phyloP scores from a whole-genome alignment of 2,329 filamentous ascomycete genomes.

The Monosporascus sp. region DNA sequence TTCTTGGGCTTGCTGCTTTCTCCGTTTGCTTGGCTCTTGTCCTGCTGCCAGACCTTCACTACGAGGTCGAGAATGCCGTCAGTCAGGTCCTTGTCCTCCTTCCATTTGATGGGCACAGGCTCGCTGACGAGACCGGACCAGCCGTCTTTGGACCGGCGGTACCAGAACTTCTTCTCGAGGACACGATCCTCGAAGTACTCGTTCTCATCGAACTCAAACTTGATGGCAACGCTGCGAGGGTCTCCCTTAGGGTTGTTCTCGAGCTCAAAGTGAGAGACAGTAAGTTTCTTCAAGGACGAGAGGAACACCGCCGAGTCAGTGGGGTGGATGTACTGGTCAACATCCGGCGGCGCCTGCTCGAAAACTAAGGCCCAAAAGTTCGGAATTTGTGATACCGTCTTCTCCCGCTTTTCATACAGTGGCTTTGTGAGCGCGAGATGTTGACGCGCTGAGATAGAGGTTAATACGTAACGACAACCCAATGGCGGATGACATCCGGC shows the following conservation, averaged over 20 bases:
- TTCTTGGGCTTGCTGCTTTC: slow-evolving; percentile 27
- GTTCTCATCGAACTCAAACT: slow-evolving; percentile 75
- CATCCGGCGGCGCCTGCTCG: slow-evolving; percentile 76
- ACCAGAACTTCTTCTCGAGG: slow-evolving; percentile 90
- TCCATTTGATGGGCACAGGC: slow-evolving; percentile 85
- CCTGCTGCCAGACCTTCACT: slow-evolving; percentile 62
- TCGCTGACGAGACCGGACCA: slow-evolving; percentile 79
- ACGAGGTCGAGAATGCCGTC: slow-evolving; percentile 72
- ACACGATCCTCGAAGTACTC: slow-evolving; percentile 73
- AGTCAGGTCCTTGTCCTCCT: slow-evolving; percentile 78
- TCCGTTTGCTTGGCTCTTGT: slow-evolving; percentile 37
- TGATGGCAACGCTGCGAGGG: slow-evolving; percentile 73
- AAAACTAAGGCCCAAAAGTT: slow-evolving; percentile 96
- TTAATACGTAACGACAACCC: slow-evolving; percentile 4
- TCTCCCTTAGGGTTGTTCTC: slow-evolving; percentile 59
- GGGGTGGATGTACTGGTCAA: slow-evolving; percentile 84
- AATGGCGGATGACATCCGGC: background rate
- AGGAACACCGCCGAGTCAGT: slow-evolving; percentile 71
- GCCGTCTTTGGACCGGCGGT: slow-evolving; percentile 62
- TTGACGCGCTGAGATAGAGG: slow-evolving; percentile 55
- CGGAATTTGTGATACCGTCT: slow-evolving; percentile 65
- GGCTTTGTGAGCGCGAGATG: slow-evolving; percentile 63
- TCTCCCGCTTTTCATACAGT: slow-evolving; percentile 71
- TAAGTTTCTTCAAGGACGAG: slow-evolving; percentile 60
- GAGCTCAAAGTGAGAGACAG: slow-evolving; percentile 77